Evolutionary conservation across 345 rosid genomes (phyloP), one percentile per base, ranked within the genome.

Genomic region (Turnera subulata): DNA sequence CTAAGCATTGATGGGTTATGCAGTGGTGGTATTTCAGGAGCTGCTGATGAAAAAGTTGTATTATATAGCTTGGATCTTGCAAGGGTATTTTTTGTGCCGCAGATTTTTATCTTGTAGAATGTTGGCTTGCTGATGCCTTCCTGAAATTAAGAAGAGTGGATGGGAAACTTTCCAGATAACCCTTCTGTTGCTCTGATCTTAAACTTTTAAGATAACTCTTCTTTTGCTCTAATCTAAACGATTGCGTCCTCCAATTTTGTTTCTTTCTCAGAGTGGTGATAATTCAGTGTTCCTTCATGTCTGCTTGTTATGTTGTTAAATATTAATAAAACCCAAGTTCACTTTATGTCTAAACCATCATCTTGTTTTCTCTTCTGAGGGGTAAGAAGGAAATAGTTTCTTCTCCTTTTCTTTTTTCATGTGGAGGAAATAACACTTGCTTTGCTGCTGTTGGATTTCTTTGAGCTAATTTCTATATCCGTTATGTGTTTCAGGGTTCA

Each of bases 11-110:
- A 82, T 62, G 75, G 78, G 12, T 73, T 78, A 43, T 84, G 93
- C 70, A 73, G 64, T 46, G 99, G 97, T 54, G 96, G 91, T 37
- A 76, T 93, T 66, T 86, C 96, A n/a, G 97, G 96, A 55, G 80
- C 84, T 37, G 99, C 97, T 54, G 97, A 93, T 71, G 78, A 93
- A 76, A 83, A 80, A 66, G 55, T 85, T 35, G 61, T 77, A 44
- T 65, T 85, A 57, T 93, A 66, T 65, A 79, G 74, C 68, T 77
- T 93, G 77, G 88, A 89, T 68, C 74, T 72, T 77, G 70, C 88
- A 20, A 66, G 44, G 62, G 98, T 88, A 80, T 72, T 62, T 22
- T 6, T 20, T 12, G 23, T 3, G 42, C 24, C 21, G 6, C 1
- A 20, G n/a, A 29, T 29, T 29, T 29, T 29, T 39, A 20, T n/a